These are phyloP conservation scores for Forsythia suspensa DNA, from an alignment of 257 asterid species.

Conservation along the genomic window DNA sequence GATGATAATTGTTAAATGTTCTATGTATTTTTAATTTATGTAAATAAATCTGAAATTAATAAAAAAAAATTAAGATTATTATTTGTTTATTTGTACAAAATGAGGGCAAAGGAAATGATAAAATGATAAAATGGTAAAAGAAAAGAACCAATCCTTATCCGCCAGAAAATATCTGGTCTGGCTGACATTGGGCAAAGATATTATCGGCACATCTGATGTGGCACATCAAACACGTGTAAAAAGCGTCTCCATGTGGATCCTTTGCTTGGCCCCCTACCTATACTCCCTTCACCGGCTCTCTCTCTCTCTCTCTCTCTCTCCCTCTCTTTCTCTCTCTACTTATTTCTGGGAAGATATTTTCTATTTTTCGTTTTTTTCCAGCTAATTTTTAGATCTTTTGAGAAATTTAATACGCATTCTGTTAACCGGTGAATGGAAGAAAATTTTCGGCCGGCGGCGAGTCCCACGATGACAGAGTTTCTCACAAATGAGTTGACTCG, in stretches of 20 bases:
- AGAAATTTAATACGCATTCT: constrained; percentile 21
- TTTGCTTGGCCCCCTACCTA: constrained; percentile 42
- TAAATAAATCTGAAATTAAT: too few relatives aligned
- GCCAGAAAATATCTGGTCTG: constrained; percentile 63
- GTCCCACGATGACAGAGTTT: constrained; percentile 1
- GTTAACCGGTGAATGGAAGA: constrained; percentile 30
- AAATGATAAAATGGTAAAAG: neutral
- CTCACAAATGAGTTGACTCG: constrained; percentile 35
- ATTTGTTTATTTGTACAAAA: too few relatives aligned
- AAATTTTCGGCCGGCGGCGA: constrained; percentile 11
- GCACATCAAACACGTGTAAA: constrained; percentile 59
- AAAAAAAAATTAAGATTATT: too few relatives aligned
- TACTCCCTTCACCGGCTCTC: constrained; percentile 6
- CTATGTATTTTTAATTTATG: too few relatives aligned
- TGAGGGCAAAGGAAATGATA: too few relatives aligned
- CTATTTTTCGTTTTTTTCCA: neutral
- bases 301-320: neutral
- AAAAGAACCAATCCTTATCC: neutral
- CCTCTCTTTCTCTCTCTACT: neutral
- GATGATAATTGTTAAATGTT: too few relatives aligned
- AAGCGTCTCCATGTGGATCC: constrained; percentile 70
- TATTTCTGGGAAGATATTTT: constrained; percentile 4
- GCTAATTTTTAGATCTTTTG: constrained; percentile 21
- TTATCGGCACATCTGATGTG: constrained; percentile 46
- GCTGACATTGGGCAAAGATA: constrained; percentile 37